Conservation (phyloP, 2,329 filamentous ascomycete genomes). For the Pseudogymnoascus sp. region DNA sequence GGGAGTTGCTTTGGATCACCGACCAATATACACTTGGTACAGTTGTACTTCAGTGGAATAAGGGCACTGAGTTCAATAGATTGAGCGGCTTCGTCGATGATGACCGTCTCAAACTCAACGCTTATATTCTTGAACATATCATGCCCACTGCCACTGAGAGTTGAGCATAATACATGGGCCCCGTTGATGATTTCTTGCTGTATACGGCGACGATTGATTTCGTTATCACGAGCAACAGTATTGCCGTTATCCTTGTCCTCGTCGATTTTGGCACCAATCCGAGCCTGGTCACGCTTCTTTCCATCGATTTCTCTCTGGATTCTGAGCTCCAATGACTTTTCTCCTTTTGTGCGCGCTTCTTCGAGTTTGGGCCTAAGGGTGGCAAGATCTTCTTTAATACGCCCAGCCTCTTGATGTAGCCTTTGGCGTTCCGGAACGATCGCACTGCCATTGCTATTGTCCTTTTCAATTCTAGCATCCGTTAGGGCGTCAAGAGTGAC, state of each 20-base stretch:
- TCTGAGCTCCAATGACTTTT: slow-evolving; percentile 40
- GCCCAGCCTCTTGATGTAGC: slow-evolving; percentile 54
- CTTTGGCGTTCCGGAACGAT: slow-evolving; percentile 46
- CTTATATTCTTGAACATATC: slow-evolving; percentile 94
- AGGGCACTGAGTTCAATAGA: slow-evolving; percentile 95
- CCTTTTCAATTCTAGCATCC: slow-evolving; percentile 58
- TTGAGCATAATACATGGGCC: slow-evolving; percentile 89
- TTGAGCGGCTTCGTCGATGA: slow-evolving; percentile 96
- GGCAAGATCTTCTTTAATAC: slow-evolving; percentile 68
- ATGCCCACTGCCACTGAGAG: slow-evolving; percentile 88
- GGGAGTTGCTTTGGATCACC: slow-evolving; percentile 97
- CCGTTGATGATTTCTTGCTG: slow-evolving; percentile 88
- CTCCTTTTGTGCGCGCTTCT: slow-evolving; percentile 49
- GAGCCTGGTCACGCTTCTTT: slow-evolving; percentile 66
- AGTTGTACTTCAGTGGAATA: slow-evolving; percentile 95
- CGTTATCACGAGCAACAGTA: slow-evolving; percentile 70
- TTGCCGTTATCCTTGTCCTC: slow-evolving; percentile 79
- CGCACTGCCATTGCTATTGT: slow-evolving; percentile 49
- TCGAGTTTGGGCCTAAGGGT: slow-evolving; percentile 66
- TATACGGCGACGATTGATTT: slow-evolving; percentile 72
- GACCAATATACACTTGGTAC: slow-evolving; percentile 91
- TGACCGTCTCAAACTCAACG: slow-evolving; percentile 96
- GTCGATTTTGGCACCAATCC: slow-evolving; percentile 77
- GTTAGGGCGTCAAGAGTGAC: slow-evolving; percentile 92
- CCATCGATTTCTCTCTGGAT: slow-evolving; percentile 71